Percentiles rank a stretch among this genome's conserved stretches.
Conservation (phyloP, 2,329 filamentous ascomycete species). For the Fusarium drepaniforme region DNA sequence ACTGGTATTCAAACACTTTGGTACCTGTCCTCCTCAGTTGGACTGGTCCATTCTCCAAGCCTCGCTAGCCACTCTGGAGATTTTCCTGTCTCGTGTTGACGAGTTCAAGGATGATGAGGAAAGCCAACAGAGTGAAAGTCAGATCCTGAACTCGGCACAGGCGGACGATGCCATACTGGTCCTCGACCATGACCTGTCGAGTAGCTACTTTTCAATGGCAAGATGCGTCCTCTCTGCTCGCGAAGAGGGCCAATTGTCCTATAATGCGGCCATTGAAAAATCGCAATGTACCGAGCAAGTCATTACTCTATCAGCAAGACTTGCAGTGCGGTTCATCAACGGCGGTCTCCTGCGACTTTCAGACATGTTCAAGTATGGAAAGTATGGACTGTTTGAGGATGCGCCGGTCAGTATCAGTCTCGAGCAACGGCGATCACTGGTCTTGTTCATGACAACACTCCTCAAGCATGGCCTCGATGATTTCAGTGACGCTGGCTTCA, state of each 20-base stretch:
- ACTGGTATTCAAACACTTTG: constrained; percentile 63
- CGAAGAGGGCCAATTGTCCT: constrained; percentile 20
- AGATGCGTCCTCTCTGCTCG: constrained; percentile 51
- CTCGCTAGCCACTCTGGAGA: constrained; percentile 60
- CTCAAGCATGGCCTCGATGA: constrained; percentile 61
- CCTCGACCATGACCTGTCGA: constrained; percentile 62
- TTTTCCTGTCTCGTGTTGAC: constrained; percentile 60
- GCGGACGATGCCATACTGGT: constrained; percentile 61
- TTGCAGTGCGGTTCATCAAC: constrained; percentile 60
- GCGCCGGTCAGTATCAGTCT: constrained; percentile 54
- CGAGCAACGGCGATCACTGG: constrained; percentile 58
- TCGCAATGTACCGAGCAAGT: constrained; percentile 57
- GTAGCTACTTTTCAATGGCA: constrained; percentile 61
- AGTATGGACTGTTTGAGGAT: constrained; percentile 63
- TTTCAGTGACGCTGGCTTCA: constrained; percentile 59
- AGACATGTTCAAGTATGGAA: constrained; percentile 60
- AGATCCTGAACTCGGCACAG: constrained; percentile 53
- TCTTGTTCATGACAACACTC: constrained; percentile 65
- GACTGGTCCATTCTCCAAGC: constrained; percentile 62
- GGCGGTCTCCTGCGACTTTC: constrained; percentile 58
- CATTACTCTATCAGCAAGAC: constrained; percentile 58
- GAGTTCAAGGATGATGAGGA: constrained; percentile 54
- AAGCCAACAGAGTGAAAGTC: constrained; percentile 53
- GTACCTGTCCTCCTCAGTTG: constrained; percentile 55
- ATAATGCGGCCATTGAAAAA: constrained; percentile 36